Percentiles rank a stretch among this genome's conserved stretches.
phyloP scores from a whole-genome alignment of 441 rosid species.

The Populus tomentosa region DNA sequence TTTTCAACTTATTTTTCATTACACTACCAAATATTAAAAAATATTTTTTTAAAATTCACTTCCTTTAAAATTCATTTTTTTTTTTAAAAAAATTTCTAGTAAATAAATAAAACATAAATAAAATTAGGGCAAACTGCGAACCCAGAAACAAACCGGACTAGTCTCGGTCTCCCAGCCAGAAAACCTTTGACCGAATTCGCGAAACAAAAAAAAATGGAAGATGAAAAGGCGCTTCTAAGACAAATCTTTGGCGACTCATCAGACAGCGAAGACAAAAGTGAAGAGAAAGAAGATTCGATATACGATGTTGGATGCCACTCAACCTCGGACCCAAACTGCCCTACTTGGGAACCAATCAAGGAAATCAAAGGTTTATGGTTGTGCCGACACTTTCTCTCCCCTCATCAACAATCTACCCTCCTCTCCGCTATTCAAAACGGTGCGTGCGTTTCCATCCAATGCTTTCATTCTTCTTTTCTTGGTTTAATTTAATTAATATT shows the following conservation, averaged over 20 bases:
- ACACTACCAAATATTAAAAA: too few relatives aligned
- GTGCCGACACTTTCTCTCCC: constrained; percentile 61
- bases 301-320: neutral
- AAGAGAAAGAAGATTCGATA: constrained; percentile 16
- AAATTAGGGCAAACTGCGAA: too few relatives aligned
- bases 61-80: too few relatives aligned
- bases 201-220: constrained; percentile 22
- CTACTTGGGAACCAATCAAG: constrained; percentile 47
- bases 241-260: constrained; percentile 77
- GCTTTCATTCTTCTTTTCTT: neutral
- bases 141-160: too few relatives aligned
- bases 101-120: too few relatives aligned
- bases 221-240: constrained; percentile 31
- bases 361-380: constrained; percentile 66
- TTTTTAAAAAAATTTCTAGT: too few relatives aligned
- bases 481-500: neutral
- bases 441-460: constrained; percentile 27
- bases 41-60: too few relatives aligned
- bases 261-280: constrained; percentile 48
- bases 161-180: neutral
- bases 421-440: constrained; percentile 63
- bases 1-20: too few relatives aligned
- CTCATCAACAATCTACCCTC: constrained; percentile 44
- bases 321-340: neutral
- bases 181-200: neutral